phyloP scores from a whole-genome alignment of 495 filamentous ascomycete genomes.

The Penicillium psychrofluorescens region DNA sequence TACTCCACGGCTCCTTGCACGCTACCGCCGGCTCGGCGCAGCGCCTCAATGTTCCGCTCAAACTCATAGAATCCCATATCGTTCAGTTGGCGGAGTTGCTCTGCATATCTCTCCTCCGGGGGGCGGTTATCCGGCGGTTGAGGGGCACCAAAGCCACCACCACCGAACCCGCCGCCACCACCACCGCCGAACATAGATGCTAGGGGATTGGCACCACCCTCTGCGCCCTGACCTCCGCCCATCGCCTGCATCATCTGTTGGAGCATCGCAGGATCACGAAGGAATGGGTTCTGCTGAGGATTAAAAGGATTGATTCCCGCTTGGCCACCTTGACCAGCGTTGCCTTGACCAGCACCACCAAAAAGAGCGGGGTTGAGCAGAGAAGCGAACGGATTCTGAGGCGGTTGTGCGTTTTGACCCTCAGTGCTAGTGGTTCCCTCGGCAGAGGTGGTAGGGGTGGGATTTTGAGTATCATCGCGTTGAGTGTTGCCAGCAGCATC shows the following conservation, averaged over 20 bases:
- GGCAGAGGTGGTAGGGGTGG: constrained; percentile 14
- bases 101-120: constrained; percentile 87
- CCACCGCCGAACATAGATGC: constrained; percentile 35
- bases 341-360: constrained; percentile 8
- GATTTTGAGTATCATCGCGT: constrained; percentile 10
- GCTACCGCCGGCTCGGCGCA: constrained; percentile 84
- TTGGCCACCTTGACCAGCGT: constrained; percentile 14
- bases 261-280: constrained; percentile 42
- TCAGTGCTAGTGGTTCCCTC: constrained; percentile 16
- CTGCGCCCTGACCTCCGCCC: constrained; percentile 24
- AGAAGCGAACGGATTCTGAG: constrained; percentile 47
- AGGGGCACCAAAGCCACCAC: constrained; percentile 28
- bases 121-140: constrained; percentile 71
- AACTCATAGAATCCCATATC: constrained; percentile 99
- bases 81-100: constrained; percentile 87
- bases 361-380: constrained; percentile 43
- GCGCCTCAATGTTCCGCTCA: constrained; percentile 80
- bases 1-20: constrained; percentile 94
- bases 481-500: constrained; percentile 15
- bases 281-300: constrained; percentile 38
- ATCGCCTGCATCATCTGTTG: constrained; percentile 42
- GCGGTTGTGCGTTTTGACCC: constrained; percentile 19
- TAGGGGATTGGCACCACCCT: constrained; percentile 25
- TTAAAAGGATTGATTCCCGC: constrained; percentile 38
- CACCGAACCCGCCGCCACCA: constrained; percentile 20